A percentile compares a stretch with the other conserved stretches of the same genome.
Evolutionary conservation across 169 alveolate species (phyloP).

Genomic region (Plasmodium gonderi): DNA sequence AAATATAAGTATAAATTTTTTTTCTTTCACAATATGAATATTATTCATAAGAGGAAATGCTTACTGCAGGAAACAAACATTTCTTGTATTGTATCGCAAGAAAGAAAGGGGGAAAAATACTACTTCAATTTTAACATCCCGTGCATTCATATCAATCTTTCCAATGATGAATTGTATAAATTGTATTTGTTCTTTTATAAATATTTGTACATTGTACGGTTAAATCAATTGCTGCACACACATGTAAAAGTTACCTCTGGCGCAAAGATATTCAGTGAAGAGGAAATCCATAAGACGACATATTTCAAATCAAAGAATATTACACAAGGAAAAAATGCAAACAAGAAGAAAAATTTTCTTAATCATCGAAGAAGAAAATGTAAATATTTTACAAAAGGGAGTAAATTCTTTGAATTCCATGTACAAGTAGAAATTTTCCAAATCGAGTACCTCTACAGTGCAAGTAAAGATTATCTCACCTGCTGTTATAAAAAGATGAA

Average conservation of each 20-base stretch:
- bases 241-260: neutral
- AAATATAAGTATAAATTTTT: slow-evolving; percentile 35
- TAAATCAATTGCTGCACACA: neutral
- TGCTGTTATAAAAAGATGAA: slow-evolving; percentile 4
- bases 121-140: neutral
- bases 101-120: neutral
- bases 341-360: neutral
- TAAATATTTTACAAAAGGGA: neutral
- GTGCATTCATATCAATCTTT: neutral
- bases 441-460: neutral
- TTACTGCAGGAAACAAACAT: neutral
- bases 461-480: neutral
- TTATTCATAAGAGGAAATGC: slow-evolving; percentile 38
- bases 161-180: neutral
- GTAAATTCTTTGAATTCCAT: neutral
- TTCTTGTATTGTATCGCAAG: neutral
- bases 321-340: no score
- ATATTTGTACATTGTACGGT: neutral
- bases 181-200: slow-evolving; percentile 29
- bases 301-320: no score
- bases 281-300: no score
- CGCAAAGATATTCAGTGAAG: neutral
- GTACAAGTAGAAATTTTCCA: neutral
- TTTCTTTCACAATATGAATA: slow-evolving; percentile 42
- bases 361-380: neutral